A percentile compares a stretch with the other conserved stretches of the same genome.
phyloP scores from a whole-genome alignment of 768 basidiomycete species.

The Hericium rajendrae region DNA sequence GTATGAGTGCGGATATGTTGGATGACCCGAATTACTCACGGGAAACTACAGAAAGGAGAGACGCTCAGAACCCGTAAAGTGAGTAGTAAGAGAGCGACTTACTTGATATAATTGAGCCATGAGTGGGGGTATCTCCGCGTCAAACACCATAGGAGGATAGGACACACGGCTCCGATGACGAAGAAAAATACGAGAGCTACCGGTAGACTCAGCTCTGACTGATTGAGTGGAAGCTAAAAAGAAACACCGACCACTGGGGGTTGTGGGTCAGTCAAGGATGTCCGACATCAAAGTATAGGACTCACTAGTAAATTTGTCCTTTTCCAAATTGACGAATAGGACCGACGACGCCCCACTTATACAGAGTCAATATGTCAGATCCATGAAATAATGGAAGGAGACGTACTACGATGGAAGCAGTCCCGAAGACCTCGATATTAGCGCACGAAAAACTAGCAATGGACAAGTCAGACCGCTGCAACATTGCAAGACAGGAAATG shows the following conservation, averaged over 20 bases:
- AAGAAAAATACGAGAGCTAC: constrained; percentile 31
- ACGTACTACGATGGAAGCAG: constrained; percentile 31
- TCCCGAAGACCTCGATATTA: constrained; percentile 44
- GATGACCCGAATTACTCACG: constrained; percentile 4
- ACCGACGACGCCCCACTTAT: constrained; percentile 33
- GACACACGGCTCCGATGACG: constrained; percentile 32
- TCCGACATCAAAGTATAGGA: neutral
- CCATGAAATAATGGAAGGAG: neutral
- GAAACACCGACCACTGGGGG: neutral
- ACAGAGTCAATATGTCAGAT: too few species aligned
- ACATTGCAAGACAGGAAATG: neutral
- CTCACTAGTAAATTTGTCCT: constrained; percentile 28
- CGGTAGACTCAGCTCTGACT: neutral
- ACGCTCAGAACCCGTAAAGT: neutral
- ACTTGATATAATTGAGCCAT: constrained; percentile 16
- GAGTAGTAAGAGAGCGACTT: neutral
- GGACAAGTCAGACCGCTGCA: neutral
- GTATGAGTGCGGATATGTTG: neutral
- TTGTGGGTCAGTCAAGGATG: too few species aligned
- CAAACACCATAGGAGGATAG: constrained; percentile 24
- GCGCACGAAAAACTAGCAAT: constrained; percentile 37
- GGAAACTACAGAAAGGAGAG: constrained; percentile 21
- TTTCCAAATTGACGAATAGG: constrained; percentile 26
- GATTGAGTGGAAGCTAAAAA: neutral
- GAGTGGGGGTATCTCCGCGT: constrained; percentile 23